These are phyloP conservation scores for Tylopilus cervinicoccineus DNA, from an alignment of 768 basidiomycete species.

Conservation along the genomic window DNA sequence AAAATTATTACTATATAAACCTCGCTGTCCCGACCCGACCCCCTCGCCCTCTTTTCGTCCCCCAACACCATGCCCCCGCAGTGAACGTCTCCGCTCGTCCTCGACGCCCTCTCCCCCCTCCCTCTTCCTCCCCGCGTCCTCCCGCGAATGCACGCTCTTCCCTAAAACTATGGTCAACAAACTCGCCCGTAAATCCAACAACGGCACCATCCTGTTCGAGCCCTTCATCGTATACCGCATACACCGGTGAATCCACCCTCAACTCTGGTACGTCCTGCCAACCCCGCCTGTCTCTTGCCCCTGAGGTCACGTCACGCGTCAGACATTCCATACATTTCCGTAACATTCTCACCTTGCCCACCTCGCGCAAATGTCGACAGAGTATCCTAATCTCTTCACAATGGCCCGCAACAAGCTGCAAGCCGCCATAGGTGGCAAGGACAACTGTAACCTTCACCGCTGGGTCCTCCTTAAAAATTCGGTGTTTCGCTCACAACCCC, in stretches of 20 bases:
- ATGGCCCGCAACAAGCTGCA: conserved; percentile 76
- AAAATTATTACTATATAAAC: conserved; percentile 44
- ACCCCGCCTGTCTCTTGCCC: background rate
- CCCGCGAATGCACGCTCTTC: conserved; percentile 24
- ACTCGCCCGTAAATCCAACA: conserved; percentile 74
- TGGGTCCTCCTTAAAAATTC: conserved; percentile 90
- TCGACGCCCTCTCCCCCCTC: background rate
- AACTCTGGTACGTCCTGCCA: conserved; percentile 18
- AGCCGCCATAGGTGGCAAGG: conserved; percentile 54
- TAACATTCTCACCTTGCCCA: conserved; percentile 6
- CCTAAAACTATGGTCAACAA: conserved; percentile 75
- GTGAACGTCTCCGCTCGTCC: conserved; percentile 16
- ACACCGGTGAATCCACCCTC: conserved; percentile 46
- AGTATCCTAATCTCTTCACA: conserved; percentile 47
- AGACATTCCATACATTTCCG: conserved; percentile 15
- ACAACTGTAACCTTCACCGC: conserved; percentile 74
- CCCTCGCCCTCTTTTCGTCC: conserved; percentile 22
- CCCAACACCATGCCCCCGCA: conserved; percentile 39
- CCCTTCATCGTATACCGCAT: conserved; percentile 86
- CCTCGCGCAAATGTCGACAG: conserved; percentile 43
- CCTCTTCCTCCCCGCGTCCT: conserved; percentile 22
- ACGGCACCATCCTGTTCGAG: conserved; percentile 85
- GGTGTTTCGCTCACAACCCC: conserved; percentile 51
- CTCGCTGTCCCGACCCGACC: conserved; percentile 18
- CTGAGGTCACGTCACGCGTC: conserved; percentile 10